Evolutionary conservation across 352 stramenopile genomes (phyloP).

Genomic region (Globisporangium echinulatum): DNA sequence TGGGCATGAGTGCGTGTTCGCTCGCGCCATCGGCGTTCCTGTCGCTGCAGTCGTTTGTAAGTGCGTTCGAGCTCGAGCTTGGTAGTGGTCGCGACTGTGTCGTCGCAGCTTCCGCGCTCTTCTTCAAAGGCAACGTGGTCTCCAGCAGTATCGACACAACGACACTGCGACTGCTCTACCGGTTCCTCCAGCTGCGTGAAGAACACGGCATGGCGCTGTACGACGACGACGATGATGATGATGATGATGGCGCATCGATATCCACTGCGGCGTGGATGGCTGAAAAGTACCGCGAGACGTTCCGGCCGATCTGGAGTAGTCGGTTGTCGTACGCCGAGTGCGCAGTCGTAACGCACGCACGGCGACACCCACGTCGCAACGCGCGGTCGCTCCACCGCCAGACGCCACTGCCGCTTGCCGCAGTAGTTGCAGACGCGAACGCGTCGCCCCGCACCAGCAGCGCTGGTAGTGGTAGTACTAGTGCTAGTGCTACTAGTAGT

Average conservation of each 20-base stretch:
- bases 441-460: slow-evolving; percentile 8
- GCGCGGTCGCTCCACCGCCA: slow-evolving; percentile 51
- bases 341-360: slow-evolving; percentile 20
- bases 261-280: slow-evolving; percentile 26
- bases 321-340: slow-evolving; percentile 59
- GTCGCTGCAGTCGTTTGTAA: slow-evolving; percentile 44
- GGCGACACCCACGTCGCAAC: slow-evolving; percentile 19
- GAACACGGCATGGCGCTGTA: slow-evolving; percentile 37
- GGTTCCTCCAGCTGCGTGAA: slow-evolving; percentile 47
- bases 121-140: slow-evolving; percentile 50
- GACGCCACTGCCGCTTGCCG: slow-evolving; percentile 27
- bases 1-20: slow-evolving; percentile 38
- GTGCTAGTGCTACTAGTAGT: neutral
- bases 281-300: slow-evolving; percentile 48
- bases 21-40: slow-evolving; percentile 48
- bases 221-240: neutral
- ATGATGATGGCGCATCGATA: no score
- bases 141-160: slow-evolving; percentile 35
- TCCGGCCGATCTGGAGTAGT: slow-evolving; percentile 57
- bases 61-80: slow-evolving; percentile 26
- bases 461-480: slow-evolving; percentile 6
- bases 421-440: slow-evolving; percentile 26
- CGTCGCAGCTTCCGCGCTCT: slow-evolving; percentile 21
- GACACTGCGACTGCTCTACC: slow-evolving; percentile 32
- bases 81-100: neutral